Conservation (phyloP, 2,329 filamentous ascomycete genomes). For the Trichoderma sp. region DNA sequence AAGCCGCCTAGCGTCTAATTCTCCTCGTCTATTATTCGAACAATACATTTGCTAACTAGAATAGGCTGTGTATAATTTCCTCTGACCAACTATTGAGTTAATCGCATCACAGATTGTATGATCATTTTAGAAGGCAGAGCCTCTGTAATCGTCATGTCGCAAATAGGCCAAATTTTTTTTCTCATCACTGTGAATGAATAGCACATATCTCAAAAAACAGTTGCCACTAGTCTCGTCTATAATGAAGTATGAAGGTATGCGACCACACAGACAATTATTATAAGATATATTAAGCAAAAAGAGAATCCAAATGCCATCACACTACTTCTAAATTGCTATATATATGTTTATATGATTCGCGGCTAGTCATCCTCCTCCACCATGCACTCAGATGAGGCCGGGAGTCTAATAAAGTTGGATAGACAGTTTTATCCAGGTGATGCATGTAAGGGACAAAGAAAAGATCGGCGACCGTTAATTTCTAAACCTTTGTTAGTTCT, state of each 20-base stretch:
- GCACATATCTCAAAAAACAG: background rate
- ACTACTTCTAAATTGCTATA: background rate
- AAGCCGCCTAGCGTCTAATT: background rate
- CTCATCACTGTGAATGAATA: background rate
- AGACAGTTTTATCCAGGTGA: background rate
- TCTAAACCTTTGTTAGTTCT: background rate
- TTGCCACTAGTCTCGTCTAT: background rate
- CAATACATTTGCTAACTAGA: background rate
- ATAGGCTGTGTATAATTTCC: background rate
- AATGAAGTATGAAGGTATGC: background rate
- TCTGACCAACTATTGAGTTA: background rate
- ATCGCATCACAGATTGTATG: background rate
- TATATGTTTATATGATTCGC: background rate
- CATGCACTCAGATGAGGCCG: background rate
- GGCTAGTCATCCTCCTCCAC: background rate
- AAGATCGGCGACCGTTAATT: background rate
- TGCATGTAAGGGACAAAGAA: conserved; percentile 6
- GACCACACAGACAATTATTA: background rate
- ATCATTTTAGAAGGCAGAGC: background rate
- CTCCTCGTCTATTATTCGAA: background rate
- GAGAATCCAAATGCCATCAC: background rate
- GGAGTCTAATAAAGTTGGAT: background rate
- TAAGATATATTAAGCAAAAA: no score
- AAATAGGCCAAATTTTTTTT: background rate
- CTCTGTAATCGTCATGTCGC: background rate